Evolutionary conservation across 495 filamentous ascomycete species (phyloP).

Genomic region (Venustampulla echinocandica): DNA sequence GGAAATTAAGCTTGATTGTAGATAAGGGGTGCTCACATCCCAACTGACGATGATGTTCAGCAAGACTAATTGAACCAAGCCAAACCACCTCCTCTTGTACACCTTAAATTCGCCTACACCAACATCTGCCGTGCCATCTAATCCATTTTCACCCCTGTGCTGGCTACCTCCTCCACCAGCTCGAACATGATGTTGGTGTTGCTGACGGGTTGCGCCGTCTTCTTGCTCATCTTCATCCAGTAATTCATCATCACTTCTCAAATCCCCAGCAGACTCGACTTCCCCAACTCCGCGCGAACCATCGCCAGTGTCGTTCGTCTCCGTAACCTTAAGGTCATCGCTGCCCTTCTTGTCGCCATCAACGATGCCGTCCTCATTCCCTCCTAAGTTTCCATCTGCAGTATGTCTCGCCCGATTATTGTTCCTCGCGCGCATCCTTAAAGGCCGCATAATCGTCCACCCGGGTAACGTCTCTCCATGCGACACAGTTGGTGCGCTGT

Average conservation of each 20-base stretch:
- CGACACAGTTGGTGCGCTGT: no score
- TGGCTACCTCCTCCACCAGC: not conserved
- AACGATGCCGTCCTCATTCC: not conserved
- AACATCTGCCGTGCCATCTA: not conserved
- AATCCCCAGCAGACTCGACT: slow-evolving; percentile 12
- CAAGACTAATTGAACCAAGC: slow-evolving; percentile 70
- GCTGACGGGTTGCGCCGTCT: not conserved
- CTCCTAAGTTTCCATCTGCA: not conserved
- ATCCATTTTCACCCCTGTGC: no score
- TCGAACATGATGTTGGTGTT: not conserved
- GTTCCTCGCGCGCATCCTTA: slow-evolving; percentile 12
- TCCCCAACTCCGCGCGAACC: slow-evolving; percentile 5
- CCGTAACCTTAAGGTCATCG: slow-evolving; percentile 11
- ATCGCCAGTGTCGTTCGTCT: slow-evolving; percentile 13
- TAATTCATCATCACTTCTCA: slow-evolving; percentile 20
- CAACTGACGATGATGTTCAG: slow-evolving; percentile 90
- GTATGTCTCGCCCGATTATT: slow-evolving; percentile 1
- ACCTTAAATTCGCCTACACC: slow-evolving; percentile 50
- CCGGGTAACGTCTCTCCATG: slow-evolving; percentile 12
- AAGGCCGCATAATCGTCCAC: slow-evolving; percentile 21
- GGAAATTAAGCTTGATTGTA: not conserved
- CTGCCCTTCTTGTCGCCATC: slow-evolving; percentile 8
- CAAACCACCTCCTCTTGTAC: slow-evolving; percentile 88
- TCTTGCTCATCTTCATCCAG: slow-evolving; percentile 6
- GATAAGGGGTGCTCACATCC: slow-evolving; percentile 59